Evolutionary conservation across 768 basidiomycete species (phyloP).

Genomic region (Mycena epipterygia): DNA sequence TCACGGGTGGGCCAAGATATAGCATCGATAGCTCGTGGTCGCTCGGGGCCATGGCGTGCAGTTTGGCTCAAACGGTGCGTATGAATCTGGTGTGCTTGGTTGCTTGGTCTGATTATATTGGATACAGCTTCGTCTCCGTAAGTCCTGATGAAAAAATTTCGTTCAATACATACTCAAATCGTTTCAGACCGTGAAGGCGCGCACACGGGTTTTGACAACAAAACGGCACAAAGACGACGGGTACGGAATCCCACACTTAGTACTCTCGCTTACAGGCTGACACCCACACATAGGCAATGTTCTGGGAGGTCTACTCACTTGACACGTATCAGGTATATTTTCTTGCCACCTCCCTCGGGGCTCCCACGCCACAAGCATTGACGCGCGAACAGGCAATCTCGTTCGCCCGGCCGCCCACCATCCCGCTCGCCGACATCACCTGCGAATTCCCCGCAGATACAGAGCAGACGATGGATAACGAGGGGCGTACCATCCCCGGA

Average conservation of each 20-base stretch:
- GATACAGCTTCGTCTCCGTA: constrained; percentile 8
- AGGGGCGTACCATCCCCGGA: neutral
- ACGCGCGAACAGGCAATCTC: constrained; percentile 39
- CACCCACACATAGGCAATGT: neutral
- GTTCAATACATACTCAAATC: neutral
- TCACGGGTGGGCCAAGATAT: constrained; percentile 32
- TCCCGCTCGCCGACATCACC: neutral
- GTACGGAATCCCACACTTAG: neutral
- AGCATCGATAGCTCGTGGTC: constrained; percentile 51
- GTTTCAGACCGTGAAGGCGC: constrained; percentile 4
- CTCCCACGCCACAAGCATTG: neutral
- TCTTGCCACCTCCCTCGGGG: neutral
- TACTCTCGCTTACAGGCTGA: constrained; percentile 25
- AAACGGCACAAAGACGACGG: neutral
- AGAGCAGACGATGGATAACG: neutral
- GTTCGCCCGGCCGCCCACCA: constrained; percentile 39
- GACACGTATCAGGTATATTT: constrained; percentile 40
- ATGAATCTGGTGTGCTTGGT: neutral
- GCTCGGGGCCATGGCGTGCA: constrained; percentile 45
- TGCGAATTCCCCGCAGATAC: neutral
- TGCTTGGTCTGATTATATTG: neutral
- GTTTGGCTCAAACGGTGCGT: constrained; percentile 38
- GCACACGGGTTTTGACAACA: neutral
- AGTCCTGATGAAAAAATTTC: neutral
- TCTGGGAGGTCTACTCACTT: constrained; percentile 22